phyloP scores from a whole-genome alignment of 2,329 filamentous ascomycete species.

The Nemania bipapillata region DNA sequence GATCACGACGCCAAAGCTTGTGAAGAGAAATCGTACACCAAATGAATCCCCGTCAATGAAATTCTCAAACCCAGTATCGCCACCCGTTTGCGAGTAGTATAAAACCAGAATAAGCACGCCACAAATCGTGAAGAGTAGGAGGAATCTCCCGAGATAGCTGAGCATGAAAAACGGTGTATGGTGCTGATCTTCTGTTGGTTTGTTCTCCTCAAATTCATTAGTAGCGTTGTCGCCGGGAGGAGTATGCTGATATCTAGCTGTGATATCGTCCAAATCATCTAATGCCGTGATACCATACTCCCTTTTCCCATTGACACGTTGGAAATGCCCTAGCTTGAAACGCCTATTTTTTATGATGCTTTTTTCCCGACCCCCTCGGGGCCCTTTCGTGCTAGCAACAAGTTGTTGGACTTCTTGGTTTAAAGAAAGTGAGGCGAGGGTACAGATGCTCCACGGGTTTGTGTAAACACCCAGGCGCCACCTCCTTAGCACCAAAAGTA shows the following conservation, averaged over 20 bases:
- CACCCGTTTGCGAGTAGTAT: slow-evolving; percentile 54
- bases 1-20: slow-evolving; percentile 53
- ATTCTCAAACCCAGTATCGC: slow-evolving; percentile 53
- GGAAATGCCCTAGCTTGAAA: slow-evolving; percentile 2
- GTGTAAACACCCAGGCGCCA: slow-evolving; percentile 50
- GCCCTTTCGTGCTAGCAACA: background rate
- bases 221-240: background rate
- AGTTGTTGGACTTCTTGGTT: slow-evolving; percentile 40
- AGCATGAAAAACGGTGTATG: slow-evolving; percentile 32
- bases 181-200: too few relatives aligned
- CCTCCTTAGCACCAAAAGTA: slow-evolving; percentile 42
- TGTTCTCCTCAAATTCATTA: background rate
- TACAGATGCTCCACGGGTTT: slow-evolving; percentile 53
- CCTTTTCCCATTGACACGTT: background rate
- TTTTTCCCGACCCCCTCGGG: background rate
- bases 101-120: slow-evolving; percentile 51
- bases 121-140: slow-evolving; percentile 38
- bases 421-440: slow-evolving; percentile 40
- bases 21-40: slow-evolving; percentile 56
- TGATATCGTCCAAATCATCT: background rate
- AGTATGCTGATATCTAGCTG: background rate
- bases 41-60: slow-evolving; percentile 57
- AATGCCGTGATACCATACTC: slow-evolving; percentile 28
- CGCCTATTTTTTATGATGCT: background rate
- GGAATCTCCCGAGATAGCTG: slow-evolving; percentile 25